Evolutionary conservation across 805 yeast species (phyloP), one percentile per base, ranked within the genome.

Genomic region (Myxozyma monticola): DNA sequence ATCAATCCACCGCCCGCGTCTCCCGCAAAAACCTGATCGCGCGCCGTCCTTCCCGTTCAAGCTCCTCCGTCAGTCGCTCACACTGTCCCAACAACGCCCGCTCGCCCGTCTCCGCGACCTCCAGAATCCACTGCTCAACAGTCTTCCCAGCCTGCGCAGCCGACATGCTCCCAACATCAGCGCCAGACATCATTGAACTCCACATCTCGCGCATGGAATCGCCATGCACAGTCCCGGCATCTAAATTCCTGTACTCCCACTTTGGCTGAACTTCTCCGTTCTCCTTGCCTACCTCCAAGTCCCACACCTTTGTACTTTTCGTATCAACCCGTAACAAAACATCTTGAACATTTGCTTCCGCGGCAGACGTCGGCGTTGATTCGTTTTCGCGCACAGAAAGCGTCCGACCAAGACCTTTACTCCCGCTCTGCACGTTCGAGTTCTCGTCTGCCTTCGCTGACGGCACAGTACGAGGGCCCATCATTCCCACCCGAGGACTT

Each of bases 81-180:
- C 81, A 72, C 25, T 76, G 75, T 25, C 71, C 71, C 29, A 71
- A 64, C 4, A 84, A 70, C 40, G 79, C 70, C 24, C 65, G 65
- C 36, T 75, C 75, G 20, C 85, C 82, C 55, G 76, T 78, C 10
- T 68, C 66, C 0, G 88, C 85, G 59, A 77, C 76, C 56, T 75
- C 71, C 26, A 62, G 62, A 18, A 85, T 67, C 95, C 95, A 88
- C 51, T 84, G 78, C 42, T 75, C 73, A n/a, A 88, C 76, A 0
- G 85, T 78, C 84, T 83, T 80, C 10, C 77, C 72, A 58, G 85
- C 71, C 61, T 85, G 89, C 22, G 77, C 77, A 2, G 59, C 58
- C 8, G 24, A 37, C 2, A 15, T 12, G 1, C 3, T 31, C 14
- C n/a, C n/a, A n/a, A n/a, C 45, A 4, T 15, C 31, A 14, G 29